A percentile compares a stretch with the other conserved stretches of the same genome.
These are phyloP conservation scores for Physcomitrium patens DNA, from an alignment of 225 moss, liverwort and hornwort species.

Conservation along the genomic window DNA sequence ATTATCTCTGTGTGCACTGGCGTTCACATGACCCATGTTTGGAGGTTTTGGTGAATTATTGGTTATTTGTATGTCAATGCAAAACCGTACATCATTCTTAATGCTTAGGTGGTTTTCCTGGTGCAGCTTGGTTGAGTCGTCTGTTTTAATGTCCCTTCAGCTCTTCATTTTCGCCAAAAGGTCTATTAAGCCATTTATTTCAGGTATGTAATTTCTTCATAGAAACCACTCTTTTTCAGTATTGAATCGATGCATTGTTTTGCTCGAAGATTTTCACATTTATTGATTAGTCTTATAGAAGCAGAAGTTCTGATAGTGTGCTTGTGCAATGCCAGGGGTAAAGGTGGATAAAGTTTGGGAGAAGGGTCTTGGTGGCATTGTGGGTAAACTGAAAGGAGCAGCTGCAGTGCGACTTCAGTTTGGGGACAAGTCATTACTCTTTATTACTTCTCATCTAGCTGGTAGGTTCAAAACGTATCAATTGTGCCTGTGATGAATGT, in stretches of 20 bases:
- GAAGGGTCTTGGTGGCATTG: slow-evolving; percentile 58
- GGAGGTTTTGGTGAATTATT: background rate
- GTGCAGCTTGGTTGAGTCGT: slow-evolving; percentile 57
- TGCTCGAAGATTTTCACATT: background rate
- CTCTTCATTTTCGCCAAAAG: slow-evolving; percentile 68
- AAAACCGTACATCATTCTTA: background rate
- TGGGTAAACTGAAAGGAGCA: slow-evolving; percentile 73
- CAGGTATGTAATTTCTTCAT: slow-evolving; percentile 41
- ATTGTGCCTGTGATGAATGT: background rate
- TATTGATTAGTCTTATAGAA: background rate
- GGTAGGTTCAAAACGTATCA: slow-evolving; percentile 34
- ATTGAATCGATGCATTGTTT: background rate
- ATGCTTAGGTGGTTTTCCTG: background rate
- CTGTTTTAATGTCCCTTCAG: slow-evolving; percentile 66
- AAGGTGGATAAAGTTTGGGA: slow-evolving; percentile 68
- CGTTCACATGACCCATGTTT: background rate
- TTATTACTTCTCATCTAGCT: slow-evolving; percentile 71
- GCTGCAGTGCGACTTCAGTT: slow-evolving; percentile 61
- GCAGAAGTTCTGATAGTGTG: background rate
- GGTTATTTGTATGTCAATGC: background rate
- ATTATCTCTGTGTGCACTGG: background rate
- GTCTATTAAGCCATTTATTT: slow-evolving; percentile 51
- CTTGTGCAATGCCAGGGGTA: slow-evolving; percentile 46
- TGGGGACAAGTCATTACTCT: slow-evolving; percentile 58
- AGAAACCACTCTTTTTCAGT: no score